Percentiles rank a stretch among this genome's conserved stretches.
Evolutionary conservation across 441 rosid genomes (phyloP).

Genomic region (Croton setiger): DNA sequence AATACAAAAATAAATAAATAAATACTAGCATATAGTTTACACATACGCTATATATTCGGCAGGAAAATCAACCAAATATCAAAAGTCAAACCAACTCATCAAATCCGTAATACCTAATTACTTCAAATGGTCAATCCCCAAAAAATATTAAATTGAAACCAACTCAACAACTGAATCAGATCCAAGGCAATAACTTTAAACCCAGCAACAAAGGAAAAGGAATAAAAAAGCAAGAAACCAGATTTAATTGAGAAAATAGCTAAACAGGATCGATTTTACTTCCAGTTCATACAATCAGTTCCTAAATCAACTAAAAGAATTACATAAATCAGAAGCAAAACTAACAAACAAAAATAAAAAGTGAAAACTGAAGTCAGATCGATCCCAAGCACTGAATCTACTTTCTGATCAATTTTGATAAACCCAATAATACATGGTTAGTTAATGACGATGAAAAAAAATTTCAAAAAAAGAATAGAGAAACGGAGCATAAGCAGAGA

Average conservation of each 20-base stretch:
- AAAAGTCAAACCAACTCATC: too few species aligned
- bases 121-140: too few species aligned
- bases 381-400: neutral
- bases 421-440: neutral
- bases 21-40: too few species aligned
- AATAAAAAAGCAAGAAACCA: neutral
- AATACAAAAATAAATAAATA: too few species aligned
- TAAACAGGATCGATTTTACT: neutral
- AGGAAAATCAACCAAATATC: too few species aligned
- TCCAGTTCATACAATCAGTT: conserved; percentile 1
- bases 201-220: neutral
- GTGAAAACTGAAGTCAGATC: neutral
- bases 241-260: neutral
- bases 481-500: neutral
- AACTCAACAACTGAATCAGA: conserved; percentile 2
- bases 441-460: neutral
- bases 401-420: neutral
- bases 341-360: neutral
- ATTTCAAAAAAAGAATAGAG: too few species aligned
- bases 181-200: neutral
- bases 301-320: neutral
- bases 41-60: too few species aligned
- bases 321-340: neutral
- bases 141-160: too few species aligned
- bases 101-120: too few species aligned